Evolutionary conservation across 1,284 basidiomycete species (phyloP), one percentile per base, ranked within the genome.

Genomic region (Naganishia liquefaciens): DNA sequence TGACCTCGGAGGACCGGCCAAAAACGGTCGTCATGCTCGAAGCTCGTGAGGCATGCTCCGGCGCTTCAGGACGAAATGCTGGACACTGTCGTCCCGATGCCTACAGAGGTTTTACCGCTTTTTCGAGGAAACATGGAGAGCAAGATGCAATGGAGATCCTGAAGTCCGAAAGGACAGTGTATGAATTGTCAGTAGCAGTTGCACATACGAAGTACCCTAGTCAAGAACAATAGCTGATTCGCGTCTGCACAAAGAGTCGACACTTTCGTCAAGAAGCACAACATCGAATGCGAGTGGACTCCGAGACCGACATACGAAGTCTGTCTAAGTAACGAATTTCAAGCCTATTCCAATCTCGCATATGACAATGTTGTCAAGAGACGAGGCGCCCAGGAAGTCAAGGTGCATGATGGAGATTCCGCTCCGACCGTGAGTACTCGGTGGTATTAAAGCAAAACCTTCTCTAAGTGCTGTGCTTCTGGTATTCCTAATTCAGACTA

Each of bases 31-130:
- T 75, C 23, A 62, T 75, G 3, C 70, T 79, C 42, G 77, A 79
- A 63, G 77, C 77, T 5, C 61, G 77, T n/a, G 73, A 76, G 54
- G 69, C 71, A 10, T 75, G 72, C 33, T 75, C 73, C 0, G 77
- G 77, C n/a, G 77, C 77, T 3, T 71, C 70, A 6, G 77, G 77
- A 2, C 65, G 75, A 0, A 76, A 78, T 65, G 77, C 77, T 2
- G 77, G 77, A 0, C 75, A 78, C 62, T 77, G 75, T 55, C 71
- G 75, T n/a, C 75, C 74, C 23, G 70, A 75, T 23, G 71, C 71
- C 0, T 71, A 69, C 43, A 64, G 76, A 49, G 75, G 75, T 1
- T 78, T 74, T 62, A 72, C 71, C 0, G 64, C 58, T 0, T 77
- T 74, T 54, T 66, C 71, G 0, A 53, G 46, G n/a, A 52, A 72